Base-by-base conservation (phyloP, 2,329 filamentous ascomycete species). In the Colletotrichum sp. region DNA sequence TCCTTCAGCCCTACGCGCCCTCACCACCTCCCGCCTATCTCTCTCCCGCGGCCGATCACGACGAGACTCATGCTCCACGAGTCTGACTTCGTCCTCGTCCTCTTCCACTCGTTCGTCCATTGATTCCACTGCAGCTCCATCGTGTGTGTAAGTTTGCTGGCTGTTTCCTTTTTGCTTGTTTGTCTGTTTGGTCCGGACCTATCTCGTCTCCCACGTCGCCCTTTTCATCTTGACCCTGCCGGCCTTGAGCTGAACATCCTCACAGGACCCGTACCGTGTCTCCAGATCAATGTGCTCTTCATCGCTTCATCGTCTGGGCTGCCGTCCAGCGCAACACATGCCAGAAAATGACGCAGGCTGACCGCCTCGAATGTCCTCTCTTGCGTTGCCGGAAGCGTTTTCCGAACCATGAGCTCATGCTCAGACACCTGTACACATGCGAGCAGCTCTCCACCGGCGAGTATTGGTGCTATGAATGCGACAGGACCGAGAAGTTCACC, bases 381-480 rank as follows among this genome's bases (percentile, higher is more conserved):
- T 79, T 90, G 52, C 85, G 85, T 52, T 91, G 89, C 80, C 86
- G 86, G 60, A 86, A 87, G 78, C 86, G 82, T 10, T 90, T 90
- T 79, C 80, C 84, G 18, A 85, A 87, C 80, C 89, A 91, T 78
- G 89, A 91, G 80, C 77, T 84, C 72, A 90, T 91, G 89, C 84
- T 91, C 66, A 86, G 85, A 78, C 90, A 91, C 77, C 83, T 91
- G 12, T 86, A 88, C 74, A 81, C 81, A 52, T 91, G 89, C 79
- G 83, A 85, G 34, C 84, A 88, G 79, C 85, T 91, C 36, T 80
- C 84, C 30, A 85, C 85, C 5, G 88, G 88, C 73, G 88, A 91
- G 83, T 91, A 91, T 78, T 87, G 88, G 84, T 91, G 89, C 79
- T 91, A 89, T 79, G 87, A 90, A 48, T 90, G 90, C 79, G 87